A percentile compares a stretch with the other conserved stretches of the same genome.
phyloP scores from a whole-genome alignment of 2,329 filamentous ascomycete species.

The Trichoderma sp. region DNA sequence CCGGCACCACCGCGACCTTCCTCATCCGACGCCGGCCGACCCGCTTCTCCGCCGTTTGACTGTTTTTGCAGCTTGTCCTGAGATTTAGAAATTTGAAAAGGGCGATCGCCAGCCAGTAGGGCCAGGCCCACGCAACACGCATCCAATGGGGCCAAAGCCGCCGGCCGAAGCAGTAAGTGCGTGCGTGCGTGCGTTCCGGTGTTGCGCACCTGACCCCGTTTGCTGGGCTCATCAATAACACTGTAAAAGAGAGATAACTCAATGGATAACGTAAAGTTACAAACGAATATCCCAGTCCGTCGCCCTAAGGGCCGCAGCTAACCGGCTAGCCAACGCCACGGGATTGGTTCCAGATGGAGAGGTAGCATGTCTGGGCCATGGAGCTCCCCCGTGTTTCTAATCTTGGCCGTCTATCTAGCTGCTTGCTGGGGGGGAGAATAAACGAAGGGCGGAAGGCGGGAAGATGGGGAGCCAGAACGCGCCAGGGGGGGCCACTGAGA shows the following conservation, averaged over 20 bases:
- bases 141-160: not conserved
- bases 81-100: too few species aligned
- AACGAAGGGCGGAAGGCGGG: slow-evolving; percentile 5
- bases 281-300: not conserved
- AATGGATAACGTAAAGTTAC: slow-evolving; percentile 2
- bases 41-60: slow-evolving; percentile 14
- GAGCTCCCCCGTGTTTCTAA: slow-evolving; percentile 7
- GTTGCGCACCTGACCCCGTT: slow-evolving; percentile 16
- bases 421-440: not conserved
- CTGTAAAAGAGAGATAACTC: not conserved
- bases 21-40: slow-evolving; percentile 13
- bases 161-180: not conserved
- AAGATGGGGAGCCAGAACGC: not conserved
- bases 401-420: not conserved
- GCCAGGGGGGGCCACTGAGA: not conserved
- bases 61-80: not conserved
- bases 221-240: not conserved
- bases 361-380: not conserved
- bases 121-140: not conserved
- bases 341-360: not conserved
- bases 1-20: slow-evolving; percentile 16
- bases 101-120: not conserved
- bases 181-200: slow-evolving; percentile 8
- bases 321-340: slow-evolving; percentile 13
- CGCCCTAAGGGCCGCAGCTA: slow-evolving; percentile 13